phyloP scores from a whole-genome alignment of 2,329 filamentous ascomycete genomes.

The Graphilbum sp. region DNA sequence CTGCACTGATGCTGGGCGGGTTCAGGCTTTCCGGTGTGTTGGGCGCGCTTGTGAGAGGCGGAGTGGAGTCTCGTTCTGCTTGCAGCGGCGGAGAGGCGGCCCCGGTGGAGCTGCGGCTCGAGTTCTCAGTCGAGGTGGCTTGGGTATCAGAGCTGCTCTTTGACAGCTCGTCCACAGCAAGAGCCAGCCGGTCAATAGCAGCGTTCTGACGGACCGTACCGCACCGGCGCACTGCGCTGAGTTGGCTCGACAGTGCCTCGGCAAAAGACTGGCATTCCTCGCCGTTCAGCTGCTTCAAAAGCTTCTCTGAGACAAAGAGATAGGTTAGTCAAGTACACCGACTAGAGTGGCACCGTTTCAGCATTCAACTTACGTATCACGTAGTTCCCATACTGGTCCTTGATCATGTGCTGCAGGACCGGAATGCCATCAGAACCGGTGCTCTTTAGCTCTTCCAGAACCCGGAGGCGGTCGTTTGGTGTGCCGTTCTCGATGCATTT shows the following conservation, averaged over 20 bases:
- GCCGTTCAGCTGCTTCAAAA: slow-evolving; percentile 48
- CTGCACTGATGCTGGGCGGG: slow-evolving; percentile 42
- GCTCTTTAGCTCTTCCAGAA: slow-evolving; percentile 47
- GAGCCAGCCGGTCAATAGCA: slow-evolving; percentile 42
- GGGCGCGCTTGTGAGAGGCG: slow-evolving; percentile 49
- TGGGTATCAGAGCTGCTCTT: slow-evolving; percentile 11
- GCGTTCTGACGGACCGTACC: slow-evolving; percentile 50
- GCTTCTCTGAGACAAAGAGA: slow-evolving; percentile 47
- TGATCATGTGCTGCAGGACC: slow-evolving; percentile 63
- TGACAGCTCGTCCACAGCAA: slow-evolving; percentile 14
- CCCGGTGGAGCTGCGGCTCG: slow-evolving; percentile 7
- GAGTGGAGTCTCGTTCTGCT: slow-evolving; percentile 39
- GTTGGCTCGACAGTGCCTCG: slow-evolving; percentile 45
- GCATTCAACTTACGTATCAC: slow-evolving; percentile 69
- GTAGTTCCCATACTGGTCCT: slow-evolving; percentile 89
- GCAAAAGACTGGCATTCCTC: slow-evolving; percentile 42
- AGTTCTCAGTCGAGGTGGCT: background rate
- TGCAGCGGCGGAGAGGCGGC: slow-evolving; percentile 22
- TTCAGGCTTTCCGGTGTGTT: slow-evolving; percentile 54
- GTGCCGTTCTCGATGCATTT: slow-evolving; percentile 67
- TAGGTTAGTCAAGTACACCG: background rate
- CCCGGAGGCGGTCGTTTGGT: slow-evolving; percentile 49
- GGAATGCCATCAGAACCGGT: slow-evolving; percentile 47
- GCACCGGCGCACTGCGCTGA: slow-evolving; percentile 45
- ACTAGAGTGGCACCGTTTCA: no score